phyloP scores from a whole-genome alignment of 2,329 filamentous ascomycete species.

The Alternaria sp. region DNA sequence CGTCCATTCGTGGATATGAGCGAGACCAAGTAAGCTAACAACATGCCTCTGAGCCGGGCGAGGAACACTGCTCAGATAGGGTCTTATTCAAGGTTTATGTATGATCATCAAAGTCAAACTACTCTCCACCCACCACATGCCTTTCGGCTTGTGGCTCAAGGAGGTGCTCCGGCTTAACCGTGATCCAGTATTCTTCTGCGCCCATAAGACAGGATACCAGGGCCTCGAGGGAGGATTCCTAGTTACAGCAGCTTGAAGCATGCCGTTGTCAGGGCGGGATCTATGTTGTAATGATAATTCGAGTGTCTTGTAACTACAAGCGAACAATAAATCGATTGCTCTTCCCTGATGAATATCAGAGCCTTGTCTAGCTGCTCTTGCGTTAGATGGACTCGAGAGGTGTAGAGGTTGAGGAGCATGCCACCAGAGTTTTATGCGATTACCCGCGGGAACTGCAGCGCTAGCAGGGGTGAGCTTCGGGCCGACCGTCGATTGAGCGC shows the following conservation, averaged over 20 bases:
- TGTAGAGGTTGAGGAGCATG: background rate
- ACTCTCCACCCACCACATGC: slow-evolving; percentile 80
- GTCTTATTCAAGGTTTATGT: slow-evolving; percentile 60
- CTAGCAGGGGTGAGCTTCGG: slow-evolving; percentile 31
- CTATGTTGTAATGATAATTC: slow-evolving; percentile 14
- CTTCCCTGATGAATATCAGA: background rate
- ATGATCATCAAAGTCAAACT: slow-evolving; percentile 94
- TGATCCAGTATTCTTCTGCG: slow-evolving; percentile 76
- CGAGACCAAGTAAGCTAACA: background rate
- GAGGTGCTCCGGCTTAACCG: slow-evolving; percentile 99
- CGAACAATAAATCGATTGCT: slow-evolving; percentile 21
- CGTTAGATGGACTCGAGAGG: background rate
- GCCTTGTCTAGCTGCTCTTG: background rate
- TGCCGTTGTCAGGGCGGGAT: slow-evolving; percentile 61
- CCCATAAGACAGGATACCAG: slow-evolving; percentile 82
- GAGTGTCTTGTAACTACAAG: slow-evolving; percentile 1
- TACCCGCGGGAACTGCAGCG: slow-evolving; percentile 20
- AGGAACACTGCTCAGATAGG: background rate
- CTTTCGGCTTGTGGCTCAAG: slow-evolving; percentile 83
- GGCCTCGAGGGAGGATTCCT: slow-evolving; percentile 68
- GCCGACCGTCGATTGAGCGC: slow-evolving; percentile 13
- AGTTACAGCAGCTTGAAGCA: slow-evolving; percentile 62
- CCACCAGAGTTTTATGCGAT: slow-evolving; percentile 23
- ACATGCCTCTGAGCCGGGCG: background rate
- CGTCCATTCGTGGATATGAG: background rate